Base-by-base conservation (phyloP, 2,329 filamentous ascomycete genomes). In the Alternaria panax region DNA sequence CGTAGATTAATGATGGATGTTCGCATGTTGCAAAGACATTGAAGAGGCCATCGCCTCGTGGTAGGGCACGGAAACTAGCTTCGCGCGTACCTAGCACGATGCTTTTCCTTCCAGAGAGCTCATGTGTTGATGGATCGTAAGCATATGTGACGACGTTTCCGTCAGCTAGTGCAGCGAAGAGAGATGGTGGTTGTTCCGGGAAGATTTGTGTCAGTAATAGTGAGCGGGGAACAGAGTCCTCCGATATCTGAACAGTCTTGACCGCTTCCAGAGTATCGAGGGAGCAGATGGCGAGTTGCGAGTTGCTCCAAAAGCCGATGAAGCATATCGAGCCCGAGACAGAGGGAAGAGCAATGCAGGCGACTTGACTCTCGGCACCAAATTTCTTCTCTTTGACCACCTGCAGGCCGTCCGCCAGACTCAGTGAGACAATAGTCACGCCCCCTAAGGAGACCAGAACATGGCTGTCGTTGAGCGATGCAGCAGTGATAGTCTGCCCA, bases 21-120 rank as follows among this genome's bases (percentile, higher is more conserved):
- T 99, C 95, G 57, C 93, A 97, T 0, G 92, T 96, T 0, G 93
- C 92, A 75, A 99, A 96, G 0, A 99, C 89, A 68, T 91, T 96
- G 74, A 85, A 91, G 0, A 92, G 80, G 0, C 78, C 83, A 52
- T 89, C 82, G 1, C 83, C 82, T 51, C 89, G 86, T 0, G 93
- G 92, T 2, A 99, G 80, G 22, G 91, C 83, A 59, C 94, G 90
- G 69, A 99, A 89, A 14, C 87, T 88, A 2, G 94, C 91, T 67
- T 96, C 91, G 60, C 93, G 90, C 14, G 91, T 94, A 24, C 95
- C 94, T 12, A 99, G 82, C 1, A 94, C 88, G 24, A 96, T 89
- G 68, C 88, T 93, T 75, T 93, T 97, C 63, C 90, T 88, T 1
- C 87, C 85, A 0, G 88, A 89, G 3, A 98, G 80, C 0, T 86